phyloP scores from a whole-genome alignment of 2,329 filamentous ascomycete species.

The Geosmithia flava region DNA sequence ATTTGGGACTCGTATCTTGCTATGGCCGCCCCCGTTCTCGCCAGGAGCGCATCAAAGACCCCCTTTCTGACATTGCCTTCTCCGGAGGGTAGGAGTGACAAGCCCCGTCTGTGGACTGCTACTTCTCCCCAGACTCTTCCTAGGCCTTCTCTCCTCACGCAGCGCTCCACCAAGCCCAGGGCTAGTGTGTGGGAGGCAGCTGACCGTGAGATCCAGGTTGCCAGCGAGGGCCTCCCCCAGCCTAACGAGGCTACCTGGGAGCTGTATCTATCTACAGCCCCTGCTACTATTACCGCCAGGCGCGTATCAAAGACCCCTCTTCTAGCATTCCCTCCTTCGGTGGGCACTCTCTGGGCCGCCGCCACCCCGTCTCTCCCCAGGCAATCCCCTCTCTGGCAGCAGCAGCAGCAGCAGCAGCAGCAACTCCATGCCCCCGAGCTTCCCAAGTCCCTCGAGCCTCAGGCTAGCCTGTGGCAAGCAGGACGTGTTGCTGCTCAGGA shows the following conservation, averaged over 20 bases:
- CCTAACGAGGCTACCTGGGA: constrained; percentile 21
- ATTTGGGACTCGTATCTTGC: constrained; percentile 19
- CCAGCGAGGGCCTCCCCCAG: constrained; percentile 17
- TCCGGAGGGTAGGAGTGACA: neutral
- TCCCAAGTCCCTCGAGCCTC: too few species aligned
- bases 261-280: constrained; percentile 10
- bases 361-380: neutral
- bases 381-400: neutral
- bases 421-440: too few species aligned
- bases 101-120: neutral
- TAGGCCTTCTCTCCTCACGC: neutral
- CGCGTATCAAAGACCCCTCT: neutral
- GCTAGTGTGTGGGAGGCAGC: constrained; percentile 3
- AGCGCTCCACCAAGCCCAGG: neutral
- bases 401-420: neutral
- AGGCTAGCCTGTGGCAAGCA: constrained; percentile 3
- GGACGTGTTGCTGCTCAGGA: neutral
- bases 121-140: neutral
- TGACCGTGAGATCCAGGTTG: neutral
- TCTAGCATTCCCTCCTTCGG: neutral
- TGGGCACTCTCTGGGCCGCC: neutral
- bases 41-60: neutral
- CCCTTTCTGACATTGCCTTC: neutral
- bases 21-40: neutral
- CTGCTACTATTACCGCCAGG: neutral